Evolutionary conservation across 225 moss, liverwort and hornwort species (phyloP).

Genomic region (Straminergon stramineum): DNA sequence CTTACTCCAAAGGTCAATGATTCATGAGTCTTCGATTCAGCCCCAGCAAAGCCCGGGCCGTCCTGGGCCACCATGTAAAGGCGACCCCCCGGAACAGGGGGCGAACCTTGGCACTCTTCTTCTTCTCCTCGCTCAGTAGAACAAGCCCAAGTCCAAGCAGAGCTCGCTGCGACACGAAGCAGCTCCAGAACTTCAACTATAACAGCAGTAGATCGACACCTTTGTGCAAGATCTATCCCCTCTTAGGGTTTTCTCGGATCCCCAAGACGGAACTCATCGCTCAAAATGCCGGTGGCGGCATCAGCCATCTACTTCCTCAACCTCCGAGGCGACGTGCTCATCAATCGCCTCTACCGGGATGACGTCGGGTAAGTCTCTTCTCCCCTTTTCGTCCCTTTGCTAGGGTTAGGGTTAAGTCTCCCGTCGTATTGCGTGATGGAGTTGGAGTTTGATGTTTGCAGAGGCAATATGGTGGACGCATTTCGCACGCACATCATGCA

Average conservation of each 20-base stretch:
- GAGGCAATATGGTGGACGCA: slow-evolving; percentile 64
- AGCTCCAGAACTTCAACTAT: neutral
- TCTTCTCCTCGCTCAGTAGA: neutral
- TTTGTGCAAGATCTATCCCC: neutral
- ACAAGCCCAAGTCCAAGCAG: neutral
- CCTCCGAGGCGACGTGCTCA: slow-evolving; percentile 64
- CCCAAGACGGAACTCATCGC: neutral
- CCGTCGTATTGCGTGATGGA: neutral
- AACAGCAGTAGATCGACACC: neutral
- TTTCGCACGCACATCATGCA: slow-evolving; percentile 67
- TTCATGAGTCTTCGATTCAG: neutral
- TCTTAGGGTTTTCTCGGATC: neutral
- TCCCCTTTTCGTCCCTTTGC: neutral
- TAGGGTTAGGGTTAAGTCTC: neutral
- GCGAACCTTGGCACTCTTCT: neutral
- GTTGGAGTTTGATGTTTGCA: neutral
- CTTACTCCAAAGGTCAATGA: neutral
- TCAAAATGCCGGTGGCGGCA: slow-evolving; percentile 62
- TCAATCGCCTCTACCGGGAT: slow-evolving; percentile 59
- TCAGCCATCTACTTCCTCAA: slow-evolving; percentile 66
- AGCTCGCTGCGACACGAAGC: neutral
- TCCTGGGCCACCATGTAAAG: neutral
- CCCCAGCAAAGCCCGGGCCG: neutral
- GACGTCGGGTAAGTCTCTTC: slow-evolving; percentile 38
- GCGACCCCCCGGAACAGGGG: neutral